Evolutionary conservation across 805 yeast species (phyloP).

Genomic region (Torulaspora microellipsoides): DNA sequence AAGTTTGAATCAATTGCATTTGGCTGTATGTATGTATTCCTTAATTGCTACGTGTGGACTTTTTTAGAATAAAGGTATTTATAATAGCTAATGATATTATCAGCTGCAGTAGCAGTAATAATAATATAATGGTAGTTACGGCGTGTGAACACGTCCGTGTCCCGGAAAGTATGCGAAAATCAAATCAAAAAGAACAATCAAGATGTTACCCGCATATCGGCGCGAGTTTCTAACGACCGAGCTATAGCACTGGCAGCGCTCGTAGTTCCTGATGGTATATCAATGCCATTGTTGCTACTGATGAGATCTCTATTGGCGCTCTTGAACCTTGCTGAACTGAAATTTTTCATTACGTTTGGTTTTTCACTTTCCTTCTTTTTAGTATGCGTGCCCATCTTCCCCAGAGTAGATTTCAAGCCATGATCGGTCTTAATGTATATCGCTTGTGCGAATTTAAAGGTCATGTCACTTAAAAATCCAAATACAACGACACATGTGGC

Average conservation of each 20-base stretch:
- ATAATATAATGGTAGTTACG: too few relatives aligned
- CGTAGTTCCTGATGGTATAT: neutral
- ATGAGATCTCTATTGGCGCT: neutral
- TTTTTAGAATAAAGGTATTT: too few relatives aligned
- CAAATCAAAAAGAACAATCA: neutral
- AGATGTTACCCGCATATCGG: constrained; percentile 12
- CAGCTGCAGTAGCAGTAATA: too few relatives aligned
- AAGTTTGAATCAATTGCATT: constrained; percentile 12
- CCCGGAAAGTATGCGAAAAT: neutral
- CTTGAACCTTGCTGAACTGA: constrained; percentile 3
- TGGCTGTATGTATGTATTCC: too few relatives aligned
- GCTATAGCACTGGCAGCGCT: constrained; percentile 16
- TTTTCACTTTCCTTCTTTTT: neutral
- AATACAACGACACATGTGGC: constrained; percentile 28
- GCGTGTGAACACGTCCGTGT: too few relatives aligned
- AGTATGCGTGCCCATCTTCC: constrained; percentile 16
- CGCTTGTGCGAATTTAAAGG: constrained; percentile 25
- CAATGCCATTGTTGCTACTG: neutral
- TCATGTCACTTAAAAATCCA: constrained; percentile 29
- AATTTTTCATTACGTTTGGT: constrained; percentile 6
- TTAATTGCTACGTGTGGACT: too few relatives aligned
- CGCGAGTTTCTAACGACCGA: constrained; percentile 9
- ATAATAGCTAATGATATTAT: too few relatives aligned
- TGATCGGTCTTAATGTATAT: constrained; percentile 23
- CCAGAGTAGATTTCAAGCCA: constrained; percentile 15